A percentile compares a stretch with the other conserved stretches of the same genome.
phyloP scores from a whole-genome alignment of 2,329 filamentous ascomycete genomes.

The Lachnellula arida region DNA sequence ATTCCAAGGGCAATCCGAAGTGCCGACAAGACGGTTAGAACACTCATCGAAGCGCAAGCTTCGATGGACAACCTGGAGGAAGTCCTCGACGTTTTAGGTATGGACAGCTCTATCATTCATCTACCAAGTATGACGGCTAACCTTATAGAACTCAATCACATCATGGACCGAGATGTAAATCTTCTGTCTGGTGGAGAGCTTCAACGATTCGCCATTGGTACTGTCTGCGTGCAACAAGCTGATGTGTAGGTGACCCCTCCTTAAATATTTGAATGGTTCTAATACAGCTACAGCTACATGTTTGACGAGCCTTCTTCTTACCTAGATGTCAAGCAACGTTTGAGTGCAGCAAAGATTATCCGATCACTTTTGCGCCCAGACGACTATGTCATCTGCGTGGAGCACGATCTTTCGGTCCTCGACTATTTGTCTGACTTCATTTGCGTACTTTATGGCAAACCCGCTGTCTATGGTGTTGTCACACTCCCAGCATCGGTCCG shows the following conservation, averaged over 20 bases:
- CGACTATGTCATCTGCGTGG: conserved; percentile 97
- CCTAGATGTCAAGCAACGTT: conserved; percentile 97
- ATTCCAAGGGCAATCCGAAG: conserved; percentile 89
- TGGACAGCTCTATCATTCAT: not conserved
- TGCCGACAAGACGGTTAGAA: conserved; percentile 71
- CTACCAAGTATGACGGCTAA: not conserved
- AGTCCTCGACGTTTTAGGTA: conserved; percentile 73
- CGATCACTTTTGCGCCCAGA: conserved; percentile 82
- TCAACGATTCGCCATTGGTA: conserved; percentile 94
- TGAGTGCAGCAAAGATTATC: conserved; percentile 87
- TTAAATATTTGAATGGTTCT: not conserved
- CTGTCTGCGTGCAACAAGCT: conserved; percentile 91
- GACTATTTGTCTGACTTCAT: conserved; percentile 99
- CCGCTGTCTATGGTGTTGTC: conserved; percentile 95
- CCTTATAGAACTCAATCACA: conserved; percentile 71
- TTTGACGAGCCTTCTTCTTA: conserved; percentile 99
- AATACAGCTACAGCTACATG: conserved; percentile 62
- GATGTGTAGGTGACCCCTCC: conserved; percentile 59
- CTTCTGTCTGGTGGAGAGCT: conserved; percentile 95
- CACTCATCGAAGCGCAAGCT: conserved; percentile 69
- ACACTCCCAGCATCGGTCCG: conserved; percentile 93
- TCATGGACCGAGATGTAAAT: conserved; percentile 86
- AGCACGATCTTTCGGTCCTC: conserved; percentile 97
- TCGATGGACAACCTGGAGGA: conserved; percentile 77
- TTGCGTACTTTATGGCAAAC: conserved; percentile 92